Base-by-base conservation (phyloP, 2,329 filamentous ascomycete genomes). In the Penicillium sp. region DNA sequence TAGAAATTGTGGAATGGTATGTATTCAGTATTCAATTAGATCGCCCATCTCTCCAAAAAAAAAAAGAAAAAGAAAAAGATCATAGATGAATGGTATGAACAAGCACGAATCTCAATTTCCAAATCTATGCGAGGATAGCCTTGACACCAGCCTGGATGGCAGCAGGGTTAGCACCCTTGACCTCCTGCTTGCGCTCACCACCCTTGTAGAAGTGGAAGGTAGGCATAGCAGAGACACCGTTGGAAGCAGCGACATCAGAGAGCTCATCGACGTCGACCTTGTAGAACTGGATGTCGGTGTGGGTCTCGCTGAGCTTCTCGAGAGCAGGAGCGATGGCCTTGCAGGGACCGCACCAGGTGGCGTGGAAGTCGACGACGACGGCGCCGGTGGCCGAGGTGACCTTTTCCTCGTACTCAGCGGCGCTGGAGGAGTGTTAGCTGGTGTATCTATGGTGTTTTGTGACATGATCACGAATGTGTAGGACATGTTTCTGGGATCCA, bases 271-370 rank as follows among this genome's bases (percentile, higher is more conserved):
- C 92, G 75, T 97, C 92, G 72, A 97, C 81, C 84, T 96, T 94
- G 83, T 86, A 86, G 78, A 96, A 97, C 75, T 84, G 81, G 64
- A 88, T 82, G 64, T 79, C 73, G 62, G 82, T 75, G 78, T 83
- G 84, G 56, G 77, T 72, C 42, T 87, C 74, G 68, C 62, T 84
- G 72, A 76, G 88, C 82, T 87, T 81, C 66, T 82, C 82, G 56
- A 96, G 79, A 60, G 86, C 76, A 57, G 92, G 93, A 18, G 91
- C 85, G 69, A 97, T 94, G 68, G 87, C 83, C 82, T 92, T 96
- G 88, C 93, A 97, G 58, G 93, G 93, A 58, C 91, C 92, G 81
- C 93, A 97, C 92, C 92, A 97, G 61, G 81, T 85, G 55, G 92
- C 92, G 76, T 89, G 92, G 79, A 86, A 92, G 80, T 97, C 93